Conservation (phyloP, 345 rosid genomes). For the Syzygium aqueum region DNA sequence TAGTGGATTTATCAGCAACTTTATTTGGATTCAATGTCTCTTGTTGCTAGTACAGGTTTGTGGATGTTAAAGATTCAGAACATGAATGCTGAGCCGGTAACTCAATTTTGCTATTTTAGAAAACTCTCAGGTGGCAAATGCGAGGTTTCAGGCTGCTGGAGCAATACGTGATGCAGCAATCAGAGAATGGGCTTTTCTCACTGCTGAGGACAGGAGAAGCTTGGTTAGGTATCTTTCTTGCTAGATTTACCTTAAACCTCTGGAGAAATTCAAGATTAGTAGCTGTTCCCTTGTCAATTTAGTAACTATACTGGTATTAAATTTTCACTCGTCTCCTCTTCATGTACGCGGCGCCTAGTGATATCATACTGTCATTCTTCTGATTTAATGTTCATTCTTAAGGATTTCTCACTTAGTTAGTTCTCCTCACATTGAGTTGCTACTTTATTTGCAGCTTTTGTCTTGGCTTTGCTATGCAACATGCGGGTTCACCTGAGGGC, state of each 20-base stretch:
- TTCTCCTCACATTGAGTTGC: not conserved
- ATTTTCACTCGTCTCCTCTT: not conserved
- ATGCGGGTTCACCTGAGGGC: constrained; percentile 72
- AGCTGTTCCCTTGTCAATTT: not conserved
- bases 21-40: not conserved
- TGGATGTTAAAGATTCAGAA: not conserved
- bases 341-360: not conserved
- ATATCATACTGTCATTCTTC: not conserved
- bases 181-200: constrained; percentile 87
- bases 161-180: constrained; percentile 93
- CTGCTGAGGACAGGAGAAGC: constrained; percentile 60
- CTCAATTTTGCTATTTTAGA: constrained; percentile 28
- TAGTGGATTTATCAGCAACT: not conserved
- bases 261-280: not conserved
- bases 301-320: not conserved
- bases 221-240: constrained; percentile 51
- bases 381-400: not conserved
- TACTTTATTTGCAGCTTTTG: constrained; percentile 59
- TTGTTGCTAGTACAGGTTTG: not conserved
- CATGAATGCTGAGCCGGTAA: not conserved
- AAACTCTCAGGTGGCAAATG: constrained; percentile 85
- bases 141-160: constrained; percentile 96
- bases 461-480: constrained; percentile 68
- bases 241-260: not conserved
- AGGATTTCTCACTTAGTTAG: not conserved